Base-by-base conservation (phyloP, 805 yeast genomes). In the Cyberlindnera samutprakarnensis region DNA sequence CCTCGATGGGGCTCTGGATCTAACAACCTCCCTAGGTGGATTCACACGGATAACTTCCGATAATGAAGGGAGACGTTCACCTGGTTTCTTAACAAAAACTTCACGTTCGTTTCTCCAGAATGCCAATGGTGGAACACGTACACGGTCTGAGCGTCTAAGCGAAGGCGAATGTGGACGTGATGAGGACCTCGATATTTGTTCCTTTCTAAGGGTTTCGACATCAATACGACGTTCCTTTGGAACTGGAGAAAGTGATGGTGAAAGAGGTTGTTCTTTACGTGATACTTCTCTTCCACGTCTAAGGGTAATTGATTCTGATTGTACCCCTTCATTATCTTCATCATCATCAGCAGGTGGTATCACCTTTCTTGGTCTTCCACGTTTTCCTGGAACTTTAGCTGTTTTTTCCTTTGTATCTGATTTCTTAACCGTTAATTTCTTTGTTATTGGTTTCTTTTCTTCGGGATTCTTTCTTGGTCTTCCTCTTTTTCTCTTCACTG, bases 21-120 rank as follows among this genome's bases (percentile, higher is more conserved):
- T 23, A 5, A 22, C 28, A 15, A 31, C 23, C 18, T 33, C 29
- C 0, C 13, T 13, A 0, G 35, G 27, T 23, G 44, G 51, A 16
- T 46, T 54, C 18, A 49, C 49, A 1, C 75, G 78, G 7, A 76
- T 65, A 23, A 81, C 75, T 41, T 70, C 74, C 33, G 70, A 67
- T 17, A 80, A 67, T 26, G 72, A 72, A 31, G 75, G 75, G 7
- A 78, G 67, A 7, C 71, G 63, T 14, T 55, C 56, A n/a, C 43
- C 43, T 5, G 51, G 39, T 13, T 42, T 48, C 30, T 62, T 58
- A 25, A 66, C 61, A 47, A 81, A 86, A 4, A 82, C 70, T 19
- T 81, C 70, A 38, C 75, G 64, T 55, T 86, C 95, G 47, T 82
- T 83, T 51, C 82, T 72, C 95, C 95, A 86, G 51, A 68, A 82